Evolutionary conservation across 2,329 filamentous ascomycete species (phyloP).

Genomic region (Sphaerostilbella broomeana): DNA sequence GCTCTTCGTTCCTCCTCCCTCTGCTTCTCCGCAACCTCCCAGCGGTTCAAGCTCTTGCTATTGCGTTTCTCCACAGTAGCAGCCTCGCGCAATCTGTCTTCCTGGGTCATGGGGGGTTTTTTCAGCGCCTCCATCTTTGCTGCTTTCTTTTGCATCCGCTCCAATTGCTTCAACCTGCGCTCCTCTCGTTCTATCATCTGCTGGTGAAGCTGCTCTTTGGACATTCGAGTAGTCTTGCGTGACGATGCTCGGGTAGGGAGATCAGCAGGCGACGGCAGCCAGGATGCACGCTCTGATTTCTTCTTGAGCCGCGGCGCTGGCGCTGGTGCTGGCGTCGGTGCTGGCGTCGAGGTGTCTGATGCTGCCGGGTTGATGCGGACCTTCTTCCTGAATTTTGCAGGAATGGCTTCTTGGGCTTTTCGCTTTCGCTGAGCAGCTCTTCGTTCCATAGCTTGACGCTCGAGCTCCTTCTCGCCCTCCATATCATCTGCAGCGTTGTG

Average conservation of each 20-base stretch:
- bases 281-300: conserved; percentile 53
- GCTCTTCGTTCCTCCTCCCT: conserved; percentile 76
- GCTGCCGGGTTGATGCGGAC: conserved; percentile 60
- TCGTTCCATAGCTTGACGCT: conserved; percentile 66
- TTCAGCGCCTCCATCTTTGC: conserved; percentile 67
- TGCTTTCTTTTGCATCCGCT: conserved; percentile 59
- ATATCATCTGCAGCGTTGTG: conserved; percentile 58
- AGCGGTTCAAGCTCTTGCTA: conserved; percentile 81
- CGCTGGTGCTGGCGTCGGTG: conserved; percentile 26
- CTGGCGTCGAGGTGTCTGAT: conserved; percentile 19
- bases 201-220: conserved; percentile 57
- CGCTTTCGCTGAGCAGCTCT: conserved; percentile 65
- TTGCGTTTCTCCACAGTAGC: conserved; percentile 79
- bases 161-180: conserved; percentile 63
- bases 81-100: conserved; percentile 75
- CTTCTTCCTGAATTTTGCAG: conserved; percentile 65
- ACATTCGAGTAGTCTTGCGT: conserved; percentile 50
- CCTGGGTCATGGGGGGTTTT: conserved; percentile 79
- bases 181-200: conserved; percentile 69
- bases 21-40: conserved; percentile 88
- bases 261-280: conserved; percentile 49
- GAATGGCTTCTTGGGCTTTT: conserved; percentile 69
- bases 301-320: conserved; percentile 49
- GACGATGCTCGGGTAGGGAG: conserved; percentile 53
- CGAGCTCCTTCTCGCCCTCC: conserved; percentile 81